Base-by-base conservation (phyloP, 1,284 basidiomycete genomes). In the Tetrapyrgos nigripes region DNA sequence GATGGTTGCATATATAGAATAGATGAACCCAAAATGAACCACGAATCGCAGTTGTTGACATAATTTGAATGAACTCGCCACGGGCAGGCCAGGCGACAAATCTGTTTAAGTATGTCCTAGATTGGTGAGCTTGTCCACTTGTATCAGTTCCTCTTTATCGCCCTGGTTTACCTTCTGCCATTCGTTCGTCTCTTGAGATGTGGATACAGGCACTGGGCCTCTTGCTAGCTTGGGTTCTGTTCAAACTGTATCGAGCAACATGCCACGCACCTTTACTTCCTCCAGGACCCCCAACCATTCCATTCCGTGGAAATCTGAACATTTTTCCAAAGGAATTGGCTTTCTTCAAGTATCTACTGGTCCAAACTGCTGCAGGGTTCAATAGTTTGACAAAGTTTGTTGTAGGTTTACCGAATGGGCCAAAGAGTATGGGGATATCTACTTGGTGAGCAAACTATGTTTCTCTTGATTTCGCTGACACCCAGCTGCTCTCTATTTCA, bases 201-300 rank as follows among this genome's bases (percentile, higher is more conserved):
- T 40, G 37, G 37, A 40, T 40, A 17, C 17, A 17, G 37, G 6
- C 37, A 40, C 19, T 44, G n/a, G 43, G 21, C 19, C n/a, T 33
- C 2, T 29, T 35, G n/a, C 46, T 35, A 40, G 19, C 19, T 40
- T 55, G 47, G 46, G 17, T 40, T 19, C 4, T 48, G 11, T 24
- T 28, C 27, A 49, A 49, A 24, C 21, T 57, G 21, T 28, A 26
- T 8, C 50, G 51, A 23, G 50, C 55, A 13, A 59, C 61, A 2
- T 21, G 56, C 28, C 57, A 72, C 54, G 66, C 67, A 24, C 44
- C 56, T 23, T 57, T 59, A n/a, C 67, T 75, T 23, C 73, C 73
- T n/a, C 73, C 73, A n/a, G 73, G 73, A 2, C 73, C 73, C 0
- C 71, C 72, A 3, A 73, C 72, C 17, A 50, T 65, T n/a, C 73